Conservation (phyloP, 2,329 filamentous ascomycete genomes). For the Madurella mycetomatis region DNA sequence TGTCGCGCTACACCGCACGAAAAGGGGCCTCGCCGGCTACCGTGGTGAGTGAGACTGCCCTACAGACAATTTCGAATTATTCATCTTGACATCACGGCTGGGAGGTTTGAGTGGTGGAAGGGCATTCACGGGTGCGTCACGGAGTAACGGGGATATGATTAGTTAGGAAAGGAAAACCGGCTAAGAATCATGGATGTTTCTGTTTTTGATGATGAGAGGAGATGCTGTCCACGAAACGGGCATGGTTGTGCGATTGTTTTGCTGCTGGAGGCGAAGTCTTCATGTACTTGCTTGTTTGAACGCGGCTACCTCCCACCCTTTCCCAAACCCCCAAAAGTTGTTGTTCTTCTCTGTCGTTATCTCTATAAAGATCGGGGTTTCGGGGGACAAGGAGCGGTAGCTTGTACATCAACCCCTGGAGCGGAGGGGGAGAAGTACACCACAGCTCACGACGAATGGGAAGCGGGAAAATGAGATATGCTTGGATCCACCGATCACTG, state of each 20-base stretch:
- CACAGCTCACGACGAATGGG: neutral
- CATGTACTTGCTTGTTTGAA: constrained; percentile 1
- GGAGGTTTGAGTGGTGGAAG: constrained; percentile 6
- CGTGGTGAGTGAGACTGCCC: neutral
- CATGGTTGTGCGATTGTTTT: constrained; percentile 1
- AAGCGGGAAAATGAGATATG: neutral
- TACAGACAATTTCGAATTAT: constrained; percentile 6
- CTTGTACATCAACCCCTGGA: neutral
- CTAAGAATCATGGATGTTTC: constrained; percentile 17
- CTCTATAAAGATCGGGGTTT: neutral
- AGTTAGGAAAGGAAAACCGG: constrained; percentile 22
- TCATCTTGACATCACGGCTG: constrained; percentile 13
- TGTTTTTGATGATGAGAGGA: constrained; percentile 6
- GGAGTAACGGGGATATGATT: constrained; percentile 21
- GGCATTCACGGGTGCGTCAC: constrained; percentile 22
- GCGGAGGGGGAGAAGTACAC: neutral
- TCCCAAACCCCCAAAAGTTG: neutral
- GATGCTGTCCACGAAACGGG: neutral
- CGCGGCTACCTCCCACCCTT: neutral
- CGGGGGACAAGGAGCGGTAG: neutral
- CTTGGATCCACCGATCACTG: neutral
- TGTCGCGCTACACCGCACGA: neutral
- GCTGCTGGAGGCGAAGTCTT: constrained; percentile 3
- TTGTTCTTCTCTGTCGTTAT: neutral
- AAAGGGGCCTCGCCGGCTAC: neutral